Conservation (phyloP, 441 rosid genomes). For the Eruca vesicaria region DNA sequence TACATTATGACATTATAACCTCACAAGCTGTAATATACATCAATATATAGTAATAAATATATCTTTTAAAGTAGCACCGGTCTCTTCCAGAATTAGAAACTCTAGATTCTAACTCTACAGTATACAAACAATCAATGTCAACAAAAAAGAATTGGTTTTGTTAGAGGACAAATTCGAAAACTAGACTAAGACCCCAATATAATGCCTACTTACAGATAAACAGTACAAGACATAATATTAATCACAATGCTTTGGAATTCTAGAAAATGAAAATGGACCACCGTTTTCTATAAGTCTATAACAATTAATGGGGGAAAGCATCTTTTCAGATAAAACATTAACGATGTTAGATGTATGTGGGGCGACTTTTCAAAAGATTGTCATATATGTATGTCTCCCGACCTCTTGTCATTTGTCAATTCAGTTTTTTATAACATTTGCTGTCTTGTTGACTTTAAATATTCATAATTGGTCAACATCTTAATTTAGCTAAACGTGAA, state of each 20-base stretch:
- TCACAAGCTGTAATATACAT: slow-evolving; percentile 1
- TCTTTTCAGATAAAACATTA: slow-evolving; percentile 29
- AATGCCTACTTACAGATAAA: neutral
- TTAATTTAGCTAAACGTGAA: too few relatives aligned
- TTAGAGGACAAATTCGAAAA: neutral
- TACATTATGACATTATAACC: neutral
- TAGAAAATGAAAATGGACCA: slow-evolving; percentile 14
- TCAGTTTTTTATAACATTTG: neutral
- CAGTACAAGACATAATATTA: neutral
- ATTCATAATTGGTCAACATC: neutral
- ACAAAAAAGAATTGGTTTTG: neutral
- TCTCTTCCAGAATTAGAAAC: slow-evolving; percentile 6
- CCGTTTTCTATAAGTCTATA: neutral
- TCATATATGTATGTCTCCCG: slow-evolving; percentile 22
- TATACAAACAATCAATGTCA: slow-evolving; percentile 2
- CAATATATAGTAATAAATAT: neutral
- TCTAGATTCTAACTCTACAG: neutral
- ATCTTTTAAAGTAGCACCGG: neutral
- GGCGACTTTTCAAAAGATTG: slow-evolving; percentile 10
- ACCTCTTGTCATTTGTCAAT: slow-evolving; percentile 13
- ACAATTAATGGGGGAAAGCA: slow-evolving; percentile 3
- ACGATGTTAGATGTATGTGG: slow-evolving; percentile 22
- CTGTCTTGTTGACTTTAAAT: neutral
- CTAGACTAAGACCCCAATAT: neutral
- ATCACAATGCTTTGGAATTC: neutral